Conservation (phyloP, 2,329 filamentous ascomycete genomes). For the Neonectria hederae region DNA sequence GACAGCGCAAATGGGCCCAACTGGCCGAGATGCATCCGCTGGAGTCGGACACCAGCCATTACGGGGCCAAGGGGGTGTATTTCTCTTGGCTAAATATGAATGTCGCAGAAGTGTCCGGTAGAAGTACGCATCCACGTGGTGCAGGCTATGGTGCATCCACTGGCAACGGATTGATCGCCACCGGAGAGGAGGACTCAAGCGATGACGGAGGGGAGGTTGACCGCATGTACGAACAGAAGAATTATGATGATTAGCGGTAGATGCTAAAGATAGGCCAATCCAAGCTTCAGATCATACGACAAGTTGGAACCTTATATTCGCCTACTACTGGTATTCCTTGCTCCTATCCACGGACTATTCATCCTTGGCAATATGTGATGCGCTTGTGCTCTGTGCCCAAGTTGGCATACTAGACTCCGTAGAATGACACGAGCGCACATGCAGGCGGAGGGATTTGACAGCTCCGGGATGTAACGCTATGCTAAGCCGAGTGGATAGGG, state of each 20-base stretch:
- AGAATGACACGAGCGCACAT: conserved; percentile 6
- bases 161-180: conserved; percentile 1
- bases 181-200: neutral
- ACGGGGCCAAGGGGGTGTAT: neutral
- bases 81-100: too few relatives aligned
- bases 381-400: neutral
- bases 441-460: conserved; percentile 4
- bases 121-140: neutral
- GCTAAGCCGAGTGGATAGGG: neutral
- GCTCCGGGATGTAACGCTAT: conserved; percentile 19
- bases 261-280: neutral
- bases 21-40: neutral
- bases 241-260: neutral
- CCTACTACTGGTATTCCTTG: too few relatives aligned
- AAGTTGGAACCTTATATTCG: neutral
- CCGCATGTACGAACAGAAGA: neutral
- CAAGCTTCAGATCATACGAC: neutral
- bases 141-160: conserved; percentile 2
- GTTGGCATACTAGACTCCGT: neutral
- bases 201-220: neutral
- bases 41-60: neutral
- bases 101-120: neutral
- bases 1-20: neutral
- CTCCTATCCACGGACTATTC: neutral
- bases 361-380: neutral